Evolutionary conservation across 2,329 filamentous ascomycete genomes (phyloP), one percentile per base, ranked within the genome.

Genomic region (Capronia epimyces): DNA sequence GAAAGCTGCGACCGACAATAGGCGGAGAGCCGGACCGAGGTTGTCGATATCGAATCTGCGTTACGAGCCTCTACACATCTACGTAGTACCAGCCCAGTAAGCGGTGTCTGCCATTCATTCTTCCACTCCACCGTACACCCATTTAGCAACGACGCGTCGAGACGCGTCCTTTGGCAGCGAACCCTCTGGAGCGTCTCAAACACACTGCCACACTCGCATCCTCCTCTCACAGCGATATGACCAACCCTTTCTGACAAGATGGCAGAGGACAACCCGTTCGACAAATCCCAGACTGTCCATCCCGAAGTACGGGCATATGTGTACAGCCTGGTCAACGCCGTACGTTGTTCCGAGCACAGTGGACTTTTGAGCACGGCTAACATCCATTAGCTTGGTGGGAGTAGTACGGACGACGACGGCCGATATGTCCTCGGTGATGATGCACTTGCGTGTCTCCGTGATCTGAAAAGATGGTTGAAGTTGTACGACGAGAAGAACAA

Each of bases 401-500:
- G 83, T 63, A 86, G 86, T 62, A 76, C 82, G 45, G 86, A 88
- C 60, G 84, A 91, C 62, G 84, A 89, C 64, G 87, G 87, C 50
- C 79, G 79, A 64, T 98, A 98, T 68, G 79, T 88, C 37, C 82
- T 97, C 29, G 93, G 93, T 69, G 91, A 97, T 69, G 91, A 96
- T 66, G 91, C 90, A 10, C 75, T 95, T 53, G 87, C 93, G 51
- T 93, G 90, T 64, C 76, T 98, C 50, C 89, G 91, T 56, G 93
- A 98, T 70, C 78, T 98, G 48, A 91, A 93, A 66, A 85, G 86
- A 80, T 98, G 93, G 93, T 79, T 98, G 60, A 89, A 89, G 61
- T 82, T 95, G 57, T 93, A 93, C 75, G 90, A 96, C 68, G 87
- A 95, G 66, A 94, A 94, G 67, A 82, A 85, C 58, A 94, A 95